These are phyloP conservation scores for Penicillium sclerotigenum DNA, from an alignment of 2,329 filamentous ascomycete species.

Conservation along the genomic window DNA sequence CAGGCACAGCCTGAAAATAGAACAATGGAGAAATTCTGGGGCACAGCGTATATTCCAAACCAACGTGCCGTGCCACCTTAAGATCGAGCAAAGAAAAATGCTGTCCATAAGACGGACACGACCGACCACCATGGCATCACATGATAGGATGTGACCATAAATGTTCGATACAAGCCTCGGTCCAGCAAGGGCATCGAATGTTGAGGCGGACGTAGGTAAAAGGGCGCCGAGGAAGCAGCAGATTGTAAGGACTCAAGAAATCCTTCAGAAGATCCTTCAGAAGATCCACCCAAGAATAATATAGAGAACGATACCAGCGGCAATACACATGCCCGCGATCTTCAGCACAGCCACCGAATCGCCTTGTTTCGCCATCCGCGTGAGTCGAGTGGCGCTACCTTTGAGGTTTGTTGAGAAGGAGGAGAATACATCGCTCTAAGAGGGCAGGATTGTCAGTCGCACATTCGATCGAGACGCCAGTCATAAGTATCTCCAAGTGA, in stretches of 20 bases:
- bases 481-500: background rate
- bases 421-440: slow-evolving; percentile 82
- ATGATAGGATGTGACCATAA: background rate
- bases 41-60: background rate
- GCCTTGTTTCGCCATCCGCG: slow-evolving; percentile 84
- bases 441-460: slow-evolving; percentile 1
- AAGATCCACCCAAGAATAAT: slow-evolving; percentile 66
- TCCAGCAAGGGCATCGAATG: slow-evolving; percentile 19
- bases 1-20: background rate
- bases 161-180: slow-evolving; percentile 9
- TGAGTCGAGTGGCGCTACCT: slow-evolving; percentile 76
- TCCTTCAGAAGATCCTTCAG: slow-evolving; percentile 41
- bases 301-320: slow-evolving; percentile 69
- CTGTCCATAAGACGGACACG: background rate
- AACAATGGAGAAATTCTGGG: too few relatives aligned
- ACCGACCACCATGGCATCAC: background rate
- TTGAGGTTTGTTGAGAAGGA: slow-evolving; percentile 78
- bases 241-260: background rate
- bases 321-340: slow-evolving; percentile 78
- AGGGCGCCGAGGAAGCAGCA: background rate
- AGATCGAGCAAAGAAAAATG: background rate
- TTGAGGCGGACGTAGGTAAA: background rate
- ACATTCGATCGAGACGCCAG: too few relatives aligned
- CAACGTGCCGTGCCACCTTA: background rate
- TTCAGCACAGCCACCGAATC: slow-evolving; percentile 91